Evolutionary conservation across 345 rosid species (phyloP), one percentile per base, ranked within the genome.

Genomic region (Gossypium sturtianum): DNA sequence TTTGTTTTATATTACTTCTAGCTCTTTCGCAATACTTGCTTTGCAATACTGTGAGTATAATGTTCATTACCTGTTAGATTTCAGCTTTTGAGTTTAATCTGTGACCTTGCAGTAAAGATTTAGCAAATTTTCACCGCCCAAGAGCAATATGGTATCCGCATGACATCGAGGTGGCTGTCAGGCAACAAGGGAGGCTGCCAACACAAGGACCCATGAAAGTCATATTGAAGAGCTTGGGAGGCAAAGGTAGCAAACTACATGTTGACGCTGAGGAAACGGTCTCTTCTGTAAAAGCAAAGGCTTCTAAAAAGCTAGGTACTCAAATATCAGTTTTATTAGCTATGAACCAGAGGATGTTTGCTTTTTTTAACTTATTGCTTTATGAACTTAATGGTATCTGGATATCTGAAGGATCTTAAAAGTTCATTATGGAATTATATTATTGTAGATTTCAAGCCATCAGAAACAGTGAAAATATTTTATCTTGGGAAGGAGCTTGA

Each of bases 81-180:
- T 47, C 15, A 57, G 17, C 59, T 29, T 10, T 69, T 79, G 74
- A 56, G 10, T 63, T 20, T 74, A 19, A 70, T 38, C 34, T 48
- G 3, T 77, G 76, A 20, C 59, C 74, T 70, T 83, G 76, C 94
- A 95, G 98, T 82, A 95, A 95, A 86, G 97, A 95, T 85, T 73
- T 91, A 74, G 90, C 97, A 75, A 82, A 93, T 84, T 95, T 95
- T 88, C 99, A 95, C 83, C 95, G 94, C 66, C 98, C 99, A 58
- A 91, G 89, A 85, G 93, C 96, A 57, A 75, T 89, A 60, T 95
- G 99, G 99, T 95, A 89, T 84, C 99, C 98, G 19, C 96, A 91
- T 81, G 97, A 88, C 78, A 91, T 85, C 87, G 98, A 91, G 84
- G 89, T 93, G 75, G 97, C 96, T 68, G 91, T 90, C 73, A 91